A percentile compares a stretch with the other conserved stretches of the same genome.
Conservation (phyloP, 2,329 filamentous ascomycete species). For the Fusarium protoensiforme region DNA sequence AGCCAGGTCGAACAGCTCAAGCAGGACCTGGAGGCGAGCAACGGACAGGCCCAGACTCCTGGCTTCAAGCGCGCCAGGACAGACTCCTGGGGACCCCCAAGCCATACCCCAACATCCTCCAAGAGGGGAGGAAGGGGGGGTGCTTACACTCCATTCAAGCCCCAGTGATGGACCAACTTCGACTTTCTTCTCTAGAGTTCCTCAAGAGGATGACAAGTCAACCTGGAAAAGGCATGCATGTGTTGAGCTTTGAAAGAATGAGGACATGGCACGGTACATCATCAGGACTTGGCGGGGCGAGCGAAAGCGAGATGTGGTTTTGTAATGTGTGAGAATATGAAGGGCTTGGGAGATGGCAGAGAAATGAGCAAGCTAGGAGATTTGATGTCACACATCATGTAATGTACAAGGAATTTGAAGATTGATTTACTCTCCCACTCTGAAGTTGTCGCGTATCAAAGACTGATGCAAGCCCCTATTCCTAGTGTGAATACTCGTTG, state of each 20-base stretch:
- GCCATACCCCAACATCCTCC: background rate
- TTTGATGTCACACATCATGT: background rate
- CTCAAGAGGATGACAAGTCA: background rate
- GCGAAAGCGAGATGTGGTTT: background rate
- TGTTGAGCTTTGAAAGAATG: background rate
- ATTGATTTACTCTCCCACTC: background rate
- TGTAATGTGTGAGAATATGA: background rate
- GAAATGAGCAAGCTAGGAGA: background rate
- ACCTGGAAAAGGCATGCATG: background rate
- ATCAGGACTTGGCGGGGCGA: background rate
- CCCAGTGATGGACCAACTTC: background rate
- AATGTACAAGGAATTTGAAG: background rate
- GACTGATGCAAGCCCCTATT: background rate
- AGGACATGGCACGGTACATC: background rate
- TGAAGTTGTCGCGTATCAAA: background rate
- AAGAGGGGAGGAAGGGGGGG: background rate
- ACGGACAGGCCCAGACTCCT: background rate
- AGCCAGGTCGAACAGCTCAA: background rate
- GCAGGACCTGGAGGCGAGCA: background rate
- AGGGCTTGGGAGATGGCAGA: background rate
- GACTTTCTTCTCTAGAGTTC: background rate
- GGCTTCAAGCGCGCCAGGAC: background rate
- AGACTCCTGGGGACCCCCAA: background rate
- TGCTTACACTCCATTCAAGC: background rate
- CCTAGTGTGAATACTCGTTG: background rate